Conservation (phyloP, 805 yeast genomes). For the Kuraishia molischiana region DNA sequence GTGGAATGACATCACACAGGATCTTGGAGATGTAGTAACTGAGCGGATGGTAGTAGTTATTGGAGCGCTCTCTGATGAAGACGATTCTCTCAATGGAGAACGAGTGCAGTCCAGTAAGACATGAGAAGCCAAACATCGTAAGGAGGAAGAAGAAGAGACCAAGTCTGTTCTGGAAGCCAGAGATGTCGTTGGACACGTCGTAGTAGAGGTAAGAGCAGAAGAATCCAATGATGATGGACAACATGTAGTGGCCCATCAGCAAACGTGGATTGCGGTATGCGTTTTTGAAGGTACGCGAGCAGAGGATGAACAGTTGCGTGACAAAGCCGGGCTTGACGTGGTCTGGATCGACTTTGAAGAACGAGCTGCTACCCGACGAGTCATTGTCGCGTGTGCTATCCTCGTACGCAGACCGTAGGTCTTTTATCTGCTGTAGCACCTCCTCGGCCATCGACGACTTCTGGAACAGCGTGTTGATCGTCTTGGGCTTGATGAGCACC, state of each 20-base stretch:
- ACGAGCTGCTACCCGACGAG: constrained; percentile 9
- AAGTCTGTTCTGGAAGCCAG: constrained; percentile 93
- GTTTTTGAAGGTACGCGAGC: constrained; percentile 85
- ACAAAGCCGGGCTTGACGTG: constrained; percentile 46
- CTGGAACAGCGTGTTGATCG: constrained; percentile 12
- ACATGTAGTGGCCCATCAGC: constrained; percentile 72
- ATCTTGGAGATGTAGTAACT: constrained; percentile 83
- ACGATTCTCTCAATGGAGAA: constrained; percentile 84
- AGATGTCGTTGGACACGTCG: constrained; percentile 75
- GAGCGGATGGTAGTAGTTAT: constrained; percentile 83
- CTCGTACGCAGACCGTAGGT: constrained; percentile 2
- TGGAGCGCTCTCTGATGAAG: constrained; percentile 87
- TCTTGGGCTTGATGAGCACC: constrained; percentile 1
- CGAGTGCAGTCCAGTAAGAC: constrained; percentile 84
- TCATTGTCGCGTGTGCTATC: not conserved
- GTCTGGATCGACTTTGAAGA: constrained; percentile 18
- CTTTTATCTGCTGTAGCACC: constrained; percentile 26
- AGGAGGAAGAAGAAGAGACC: constrained; percentile 88
- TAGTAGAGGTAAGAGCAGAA: constrained; percentile 85
- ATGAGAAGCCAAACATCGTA: constrained; percentile 89
- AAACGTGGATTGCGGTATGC: constrained; percentile 87
- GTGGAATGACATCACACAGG: constrained; percentile 84
- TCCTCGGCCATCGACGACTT: constrained; percentile 29
- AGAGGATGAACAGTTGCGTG: constrained; percentile 62
- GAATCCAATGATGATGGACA: constrained; percentile 67